Evolutionary conservation across 306 rosid species (phyloP), one percentile per base, ranked within the genome.

Genomic region (Medicago ruthenica): DNA sequence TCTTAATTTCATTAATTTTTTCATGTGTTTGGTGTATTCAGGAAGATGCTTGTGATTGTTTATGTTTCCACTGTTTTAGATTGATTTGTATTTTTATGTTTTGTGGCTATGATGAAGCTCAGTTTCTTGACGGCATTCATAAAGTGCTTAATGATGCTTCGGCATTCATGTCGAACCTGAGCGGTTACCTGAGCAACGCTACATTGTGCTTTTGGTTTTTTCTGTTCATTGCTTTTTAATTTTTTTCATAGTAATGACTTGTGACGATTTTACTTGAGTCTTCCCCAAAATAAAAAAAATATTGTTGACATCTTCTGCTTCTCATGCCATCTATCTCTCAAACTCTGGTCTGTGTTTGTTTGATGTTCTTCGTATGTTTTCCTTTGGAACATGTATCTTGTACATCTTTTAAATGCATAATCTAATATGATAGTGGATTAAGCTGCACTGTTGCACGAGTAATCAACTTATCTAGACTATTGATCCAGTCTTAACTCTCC

Each of bases 101-200:
- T 36, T 45, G 4, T 69, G 78, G 81, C 73, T 27, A 11, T 78
- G 83, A 78, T 76, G 83, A 42, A 81, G 71, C 83, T 5, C 36
- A 47, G 81, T 63, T 77, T 59, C 58, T 81, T 81, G 83, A 78
- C 64, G 45, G 73, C 67, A 55, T 77, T 80, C 64, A 6, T 45
- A 7, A 27, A 79, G 45, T 76, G 83, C 73, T 48, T 24, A 22
- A 22, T 81, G 85, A 85, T 80, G 65, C 76, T 63, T 84, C 73
- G 81, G 76, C 83, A 81, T 59, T 57, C 45, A 40, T 81, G 87
- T 69, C 76, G 79, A 81, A 70, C 16, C 87, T 81, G 83, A 84
- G 83, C 83, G 83, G 88, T 84, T 84, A 84, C 45, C 83, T 82
- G 82, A 82, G 77, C 86, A 81, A 71, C 80, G 47, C 54, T 12